Conservation (phyloP, 257 asterid species). For the Nyctanthes arbortristis region DNA sequence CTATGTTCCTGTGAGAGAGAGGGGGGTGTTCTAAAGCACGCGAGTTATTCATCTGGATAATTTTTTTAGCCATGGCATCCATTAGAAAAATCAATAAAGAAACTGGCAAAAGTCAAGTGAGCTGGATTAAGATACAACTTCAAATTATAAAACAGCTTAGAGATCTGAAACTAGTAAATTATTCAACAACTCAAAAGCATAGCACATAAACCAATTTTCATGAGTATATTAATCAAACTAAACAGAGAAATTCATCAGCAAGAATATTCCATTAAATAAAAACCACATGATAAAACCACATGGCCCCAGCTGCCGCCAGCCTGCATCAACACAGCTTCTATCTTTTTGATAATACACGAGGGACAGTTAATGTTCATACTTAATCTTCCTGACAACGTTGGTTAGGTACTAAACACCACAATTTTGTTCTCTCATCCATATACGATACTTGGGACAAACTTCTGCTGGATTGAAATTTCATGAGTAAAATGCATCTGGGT, state of each 20-base stretch:
- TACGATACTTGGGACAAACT: neutral
- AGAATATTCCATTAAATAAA: neutral
- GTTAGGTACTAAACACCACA: neutral
- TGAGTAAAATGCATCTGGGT: neutral
- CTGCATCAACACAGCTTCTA: constrained; percentile 20
- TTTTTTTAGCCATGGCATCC: too few species aligned
- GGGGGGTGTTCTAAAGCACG: too few species aligned
- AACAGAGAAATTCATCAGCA: neutral
- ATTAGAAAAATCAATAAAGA: neutral
- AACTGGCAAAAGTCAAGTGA: constrained; percentile 4
- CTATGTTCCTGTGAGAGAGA: too few species aligned
- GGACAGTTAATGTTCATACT: too few species aligned
- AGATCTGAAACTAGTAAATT: constrained; percentile 35
- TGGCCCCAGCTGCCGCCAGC: constrained; percentile 8
- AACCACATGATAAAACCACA: neutral
- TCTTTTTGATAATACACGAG: neutral
- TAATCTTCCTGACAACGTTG: neutral
- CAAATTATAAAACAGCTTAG: too few species aligned
- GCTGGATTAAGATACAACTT: constrained; percentile 27
- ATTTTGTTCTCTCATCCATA: neutral
- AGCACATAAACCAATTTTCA: constrained; percentile 38
- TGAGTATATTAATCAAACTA: constrained; percentile 5
- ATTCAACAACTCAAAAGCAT: constrained; percentile 19
- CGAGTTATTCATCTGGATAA: too few species aligned
- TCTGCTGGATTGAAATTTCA: too few species aligned